phyloP scores from a whole-genome alignment of 2,329 filamentous ascomycete species.

The Talaromyces sp. region DNA sequence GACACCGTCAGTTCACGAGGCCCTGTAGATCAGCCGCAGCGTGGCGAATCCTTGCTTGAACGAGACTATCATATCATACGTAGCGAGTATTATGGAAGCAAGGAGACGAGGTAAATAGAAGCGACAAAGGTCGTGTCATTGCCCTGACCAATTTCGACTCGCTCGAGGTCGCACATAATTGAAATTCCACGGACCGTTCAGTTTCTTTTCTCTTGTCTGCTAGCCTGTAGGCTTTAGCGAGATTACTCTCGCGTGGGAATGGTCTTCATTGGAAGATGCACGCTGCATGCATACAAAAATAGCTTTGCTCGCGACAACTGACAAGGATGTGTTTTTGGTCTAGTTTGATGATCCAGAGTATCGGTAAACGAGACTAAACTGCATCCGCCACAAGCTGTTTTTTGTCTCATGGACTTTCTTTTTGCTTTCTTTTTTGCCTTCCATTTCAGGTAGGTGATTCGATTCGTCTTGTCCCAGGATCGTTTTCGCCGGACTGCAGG shows the following conservation, averaged over 20 bases:
- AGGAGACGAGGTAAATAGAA: not conserved
- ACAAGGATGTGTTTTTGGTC: not conserved
- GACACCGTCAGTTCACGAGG: slow-evolving; percentile 1
- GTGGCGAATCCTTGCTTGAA: slow-evolving; percentile 4
- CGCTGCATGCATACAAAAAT: slow-evolving; percentile 1
- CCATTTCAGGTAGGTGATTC: not conserved
- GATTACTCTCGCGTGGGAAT: slow-evolving; percentile 8
- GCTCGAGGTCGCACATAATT: not conserved
- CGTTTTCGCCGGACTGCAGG: not conserved
- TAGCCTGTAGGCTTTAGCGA: not conserved
- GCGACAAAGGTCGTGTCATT: not conserved
- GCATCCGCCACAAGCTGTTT: not conserved
- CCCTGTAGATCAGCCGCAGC: slow-evolving; percentile 15
- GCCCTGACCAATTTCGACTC: not conserved
- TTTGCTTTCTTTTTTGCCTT: not conserved
- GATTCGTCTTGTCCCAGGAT: not conserved
- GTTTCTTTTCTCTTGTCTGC: not conserved
- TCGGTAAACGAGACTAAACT: not conserved
- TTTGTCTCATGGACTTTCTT: not conserved
- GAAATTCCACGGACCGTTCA: not conserved
- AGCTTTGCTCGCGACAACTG: not conserved
- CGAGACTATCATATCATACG: not conserved
- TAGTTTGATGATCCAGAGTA: slow-evolving; percentile 5
- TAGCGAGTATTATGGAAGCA: not conserved
- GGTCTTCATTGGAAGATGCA: slow-evolving; percentile 1